These are phyloP conservation scores for Vanrija humicola DNA, from an alignment of 1,284 basidiomycete species.

Conservation along the genomic window DNA sequence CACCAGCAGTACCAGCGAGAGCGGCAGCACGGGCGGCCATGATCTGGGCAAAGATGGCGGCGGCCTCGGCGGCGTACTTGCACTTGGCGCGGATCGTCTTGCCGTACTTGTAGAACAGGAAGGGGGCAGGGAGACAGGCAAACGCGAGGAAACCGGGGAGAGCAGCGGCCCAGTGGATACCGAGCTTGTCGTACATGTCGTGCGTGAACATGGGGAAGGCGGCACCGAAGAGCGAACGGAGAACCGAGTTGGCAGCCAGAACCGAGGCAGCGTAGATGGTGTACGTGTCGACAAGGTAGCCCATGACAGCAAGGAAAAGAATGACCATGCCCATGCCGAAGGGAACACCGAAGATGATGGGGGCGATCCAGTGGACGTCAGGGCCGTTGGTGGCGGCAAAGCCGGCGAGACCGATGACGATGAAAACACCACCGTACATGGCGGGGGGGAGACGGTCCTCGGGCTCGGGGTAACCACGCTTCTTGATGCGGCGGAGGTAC, in stretches of 20 bases:
- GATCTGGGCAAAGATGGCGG: constrained; percentile 34
- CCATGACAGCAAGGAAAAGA: constrained; percentile 59
- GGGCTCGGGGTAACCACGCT: constrained; percentile 54
- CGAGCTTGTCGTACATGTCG: constrained; percentile 53
- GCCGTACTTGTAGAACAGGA: constrained; percentile 56
- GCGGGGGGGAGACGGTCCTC: constrained; percentile 60
- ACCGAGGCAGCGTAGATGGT: constrained; percentile 56
- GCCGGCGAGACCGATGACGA: constrained; percentile 47
- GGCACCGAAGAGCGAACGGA: constrained; percentile 63
- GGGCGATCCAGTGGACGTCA: constrained; percentile 54
- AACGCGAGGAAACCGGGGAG: constrained; percentile 61
- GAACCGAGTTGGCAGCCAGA: constrained; percentile 64
- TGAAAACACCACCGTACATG: constrained; percentile 45
- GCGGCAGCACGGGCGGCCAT: constrained; percentile 35
- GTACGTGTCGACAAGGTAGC: constrained; percentile 64
- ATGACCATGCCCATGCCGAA: constrained; percentile 63
- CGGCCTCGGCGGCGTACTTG: constrained; percentile 45
- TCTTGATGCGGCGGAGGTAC: constrained; percentile 58
- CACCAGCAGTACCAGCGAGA: background rate
- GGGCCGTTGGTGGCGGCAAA: constrained; percentile 47
- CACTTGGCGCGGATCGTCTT: constrained; percentile 58
- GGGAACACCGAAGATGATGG: constrained; percentile 57
- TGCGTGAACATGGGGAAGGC: constrained; percentile 60
- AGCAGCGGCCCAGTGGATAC: constrained; percentile 63
- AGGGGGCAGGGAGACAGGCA: constrained; percentile 58